Percentiles rank a stretch among this genome's conserved stretches.
Conservation (phyloP, 2,329 filamentous ascomycete genomes). For the Aphanoascus verrucosus region DNA sequence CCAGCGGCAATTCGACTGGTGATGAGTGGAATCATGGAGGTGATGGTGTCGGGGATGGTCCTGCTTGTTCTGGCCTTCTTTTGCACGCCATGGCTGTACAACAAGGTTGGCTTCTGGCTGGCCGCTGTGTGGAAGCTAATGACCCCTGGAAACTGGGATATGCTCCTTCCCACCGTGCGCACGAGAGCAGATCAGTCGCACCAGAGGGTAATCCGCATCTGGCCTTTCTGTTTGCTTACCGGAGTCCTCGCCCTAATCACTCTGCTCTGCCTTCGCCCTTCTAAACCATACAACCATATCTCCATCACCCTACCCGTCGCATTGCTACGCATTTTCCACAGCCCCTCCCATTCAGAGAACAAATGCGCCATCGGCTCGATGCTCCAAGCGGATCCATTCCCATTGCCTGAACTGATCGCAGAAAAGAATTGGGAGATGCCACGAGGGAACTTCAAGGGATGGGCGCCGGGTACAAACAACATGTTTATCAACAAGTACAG, state of each 20-base stretch:
- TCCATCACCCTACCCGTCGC: slow-evolving; percentile 24
- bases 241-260: slow-evolving; percentile 11
- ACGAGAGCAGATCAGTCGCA: slow-evolving; percentile 6
- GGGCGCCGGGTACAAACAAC: slow-evolving; percentile 19
- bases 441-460: slow-evolving; percentile 24
- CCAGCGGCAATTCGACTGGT: slow-evolving; percentile 24
- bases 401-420: slow-evolving; percentile 20
- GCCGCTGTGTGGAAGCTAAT: slow-evolving; percentile 16
- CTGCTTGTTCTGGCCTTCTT: slow-evolving; percentile 20
- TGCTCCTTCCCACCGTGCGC: slow-evolving; percentile 12
- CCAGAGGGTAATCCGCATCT: slow-evolving; percentile 14
- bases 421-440: slow-evolving; percentile 23
- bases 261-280: slow-evolving; percentile 21
- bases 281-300: slow-evolving; percentile 25
- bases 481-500: slow-evolving; percentile 11
- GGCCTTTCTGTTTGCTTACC: slow-evolving; percentile 16
- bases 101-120: slow-evolving; percentile 19
- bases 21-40: slow-evolving; percentile 24
- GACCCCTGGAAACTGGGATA: slow-evolving; percentile 16
- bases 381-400: slow-evolving; percentile 18
- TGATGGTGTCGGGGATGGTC: slow-evolving; percentile 17
- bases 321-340: slow-evolving; percentile 18
- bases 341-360: slow-evolving; percentile 4
- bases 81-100: slow-evolving; percentile 17
- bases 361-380: slow-evolving; percentile 9